These are phyloP conservation scores for Syzygium aromaticum DNA, from an alignment of 345 rosid genomes.

Conservation along the genomic window DNA sequence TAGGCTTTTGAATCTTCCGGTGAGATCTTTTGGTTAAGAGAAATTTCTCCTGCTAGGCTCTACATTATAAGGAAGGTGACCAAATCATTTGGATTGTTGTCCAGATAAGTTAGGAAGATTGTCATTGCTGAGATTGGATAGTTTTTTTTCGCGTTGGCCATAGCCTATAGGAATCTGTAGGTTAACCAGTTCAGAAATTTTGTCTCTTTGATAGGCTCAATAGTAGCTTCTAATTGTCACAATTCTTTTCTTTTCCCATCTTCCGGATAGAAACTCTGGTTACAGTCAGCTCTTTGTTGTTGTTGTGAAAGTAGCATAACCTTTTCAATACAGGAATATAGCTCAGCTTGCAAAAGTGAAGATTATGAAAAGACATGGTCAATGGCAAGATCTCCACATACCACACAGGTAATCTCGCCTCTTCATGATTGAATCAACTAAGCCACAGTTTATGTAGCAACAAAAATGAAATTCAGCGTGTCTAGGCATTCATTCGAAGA, in stretches of 20 bases:
- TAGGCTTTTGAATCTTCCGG: not conserved
- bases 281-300: not conserved
- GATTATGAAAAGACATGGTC: slow-evolving; percentile 51
- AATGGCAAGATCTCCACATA: slow-evolving; percentile 65
- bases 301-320: not conserved
- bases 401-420: slow-evolving; percentile 42
- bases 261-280: not conserved
- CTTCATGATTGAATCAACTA: not conserved
- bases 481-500: not conserved
- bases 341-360: slow-evolving; percentile 82
- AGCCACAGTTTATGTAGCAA: not conserved
- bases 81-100: not conserved
- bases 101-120: not conserved
- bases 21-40: not conserved
- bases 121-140: not conserved
- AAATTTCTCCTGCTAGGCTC: not conserved
- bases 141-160: not conserved
- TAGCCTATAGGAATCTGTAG: not conserved
- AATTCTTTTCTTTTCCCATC: not conserved
- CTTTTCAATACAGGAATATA: slow-evolving; percentile 46
- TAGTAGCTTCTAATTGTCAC: not conserved
- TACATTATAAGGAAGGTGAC: not conserved
- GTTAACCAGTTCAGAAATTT: not conserved
- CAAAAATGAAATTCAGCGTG: not conserved
- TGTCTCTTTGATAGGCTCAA: not conserved